Conservation (phyloP, 345 rosid genomes). For the Citrus mangshanensis region DNA sequence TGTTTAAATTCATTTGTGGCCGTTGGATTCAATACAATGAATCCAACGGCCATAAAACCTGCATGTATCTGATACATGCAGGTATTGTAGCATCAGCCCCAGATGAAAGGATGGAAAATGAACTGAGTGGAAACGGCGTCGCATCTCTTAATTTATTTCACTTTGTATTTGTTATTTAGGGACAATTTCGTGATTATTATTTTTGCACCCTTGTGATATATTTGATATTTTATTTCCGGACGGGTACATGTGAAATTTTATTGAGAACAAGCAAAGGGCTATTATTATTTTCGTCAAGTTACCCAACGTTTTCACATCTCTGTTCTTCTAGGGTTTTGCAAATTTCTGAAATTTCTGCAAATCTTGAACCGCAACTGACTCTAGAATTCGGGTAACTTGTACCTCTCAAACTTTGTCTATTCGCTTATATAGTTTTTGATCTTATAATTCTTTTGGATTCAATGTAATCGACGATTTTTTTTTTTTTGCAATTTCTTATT, state of each 20-base stretch:
- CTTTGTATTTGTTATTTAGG: background rate
- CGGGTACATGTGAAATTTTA: background rate
- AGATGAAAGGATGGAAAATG: too few relatives aligned
- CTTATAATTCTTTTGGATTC: background rate
- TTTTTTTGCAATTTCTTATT: background rate
- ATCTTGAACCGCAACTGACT: constrained; percentile 47
- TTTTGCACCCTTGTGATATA: too few relatives aligned
- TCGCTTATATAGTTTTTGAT: background rate
- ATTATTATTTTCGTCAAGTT: background rate
- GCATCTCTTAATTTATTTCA: background rate
- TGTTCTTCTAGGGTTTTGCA: constrained; percentile 25
- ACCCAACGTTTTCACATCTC: background rate
- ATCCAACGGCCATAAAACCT: too few relatives aligned
- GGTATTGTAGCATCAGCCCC: too few relatives aligned
- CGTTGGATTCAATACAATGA: too few relatives aligned
- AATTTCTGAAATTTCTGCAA: constrained; percentile 4
- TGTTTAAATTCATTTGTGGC: too few relatives aligned
- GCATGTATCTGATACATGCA: too few relatives aligned
- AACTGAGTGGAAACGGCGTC: background rate
- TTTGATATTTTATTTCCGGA: too few relatives aligned
- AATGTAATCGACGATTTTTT: background rate
- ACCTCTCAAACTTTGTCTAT: background rate
- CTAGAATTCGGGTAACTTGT: constrained; percentile 74
- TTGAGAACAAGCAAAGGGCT: background rate
- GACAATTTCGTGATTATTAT: background rate